Evolutionary conservation across 495 filamentous ascomycete species (phyloP), one percentile per base, ranked within the genome.

Genomic region (Penicillium herquei): DNA sequence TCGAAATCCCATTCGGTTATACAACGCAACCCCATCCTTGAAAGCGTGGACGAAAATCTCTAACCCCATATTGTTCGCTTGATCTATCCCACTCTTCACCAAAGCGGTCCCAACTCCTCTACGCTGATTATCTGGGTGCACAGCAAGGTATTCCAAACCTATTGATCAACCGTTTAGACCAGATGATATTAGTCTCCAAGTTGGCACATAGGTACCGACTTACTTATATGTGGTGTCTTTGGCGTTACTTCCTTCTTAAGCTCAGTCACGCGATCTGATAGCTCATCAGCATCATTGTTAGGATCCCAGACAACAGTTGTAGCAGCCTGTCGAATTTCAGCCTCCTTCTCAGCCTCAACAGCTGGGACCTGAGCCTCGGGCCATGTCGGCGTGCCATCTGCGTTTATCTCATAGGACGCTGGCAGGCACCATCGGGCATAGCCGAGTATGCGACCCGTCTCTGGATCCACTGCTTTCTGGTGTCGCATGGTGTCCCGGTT

Each of bases 91-190:
- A 26, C 21, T 31, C 12, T 46, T 32, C 10, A 46, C 43, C 11
- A 46, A 32, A 14, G 21, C 26, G 8, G 21, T 33, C 26, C 43
- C 26, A 5, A 46, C 26, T 13, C 43, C 43, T 32, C 31, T 30
- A 14, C 43, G 43, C 43, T 32, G 26, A 11, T 46, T 31, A 3
- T 46, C 43, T 7, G 43, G 43, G 9, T 46, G 11, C 12, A 46
- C 43, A 46, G 43, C 43, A 46, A 46, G 43, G 13, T 46, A 46
- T n/a, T 46, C 43, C 10, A 46, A 26, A 46, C 26, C 12, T 46
- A 8, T n/a, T n/a, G n/a, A n/a, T 11, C 5, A 10, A 26, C 3
- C 9, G 17, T 14, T 43, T 16, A 41, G 39, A 7, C 2, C 21
- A 26, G 4, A 26, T 1, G 4, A 26, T 26, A 26, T 4, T 26